phyloP scores from a whole-genome alignment of 2,329 filamentous ascomycete genomes.

The Paecilomyces dactylethromorphus region DNA sequence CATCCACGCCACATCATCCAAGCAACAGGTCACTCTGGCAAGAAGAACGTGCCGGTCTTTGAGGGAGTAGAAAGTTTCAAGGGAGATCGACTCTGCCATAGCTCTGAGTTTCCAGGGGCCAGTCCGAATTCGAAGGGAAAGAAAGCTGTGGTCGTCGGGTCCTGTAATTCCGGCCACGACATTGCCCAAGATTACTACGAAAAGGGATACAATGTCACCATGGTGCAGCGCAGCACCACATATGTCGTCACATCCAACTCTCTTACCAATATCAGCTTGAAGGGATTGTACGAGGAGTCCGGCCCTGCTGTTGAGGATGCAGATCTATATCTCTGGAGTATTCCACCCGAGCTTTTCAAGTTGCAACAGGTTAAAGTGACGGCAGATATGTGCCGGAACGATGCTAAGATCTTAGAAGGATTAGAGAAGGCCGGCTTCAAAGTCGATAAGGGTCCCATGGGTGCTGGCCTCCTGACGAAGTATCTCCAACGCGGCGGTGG shows the following conservation, averaged over 20 bases:
- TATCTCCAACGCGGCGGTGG: constrained; percentile 62
- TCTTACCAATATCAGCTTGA: constrained; percentile 48
- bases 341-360: constrained; percentile 57
- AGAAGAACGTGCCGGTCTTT: constrained; percentile 49
- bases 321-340: constrained; percentile 54
- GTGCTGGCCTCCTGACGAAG: constrained; percentile 53
- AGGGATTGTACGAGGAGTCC: constrained; percentile 42
- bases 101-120: constrained; percentile 53
- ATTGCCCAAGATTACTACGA: constrained; percentile 63
- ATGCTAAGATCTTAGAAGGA: constrained; percentile 31
- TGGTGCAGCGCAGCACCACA: constrained; percentile 62
- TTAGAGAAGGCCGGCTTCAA: constrained; percentile 56
- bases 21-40: constrained; percentile 62
- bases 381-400: constrained; percentile 26
- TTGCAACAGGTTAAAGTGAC: constrained; percentile 47
- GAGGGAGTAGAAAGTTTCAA: constrained; percentile 49
- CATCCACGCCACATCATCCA: constrained; percentile 60
- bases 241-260: constrained; percentile 55
- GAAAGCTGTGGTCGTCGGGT: constrained; percentile 60
- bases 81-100: constrained; percentile 56
- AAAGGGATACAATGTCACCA: constrained; percentile 60
- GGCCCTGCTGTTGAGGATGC: constrained; percentile 58
- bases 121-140: constrained; percentile 43
- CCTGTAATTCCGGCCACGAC: constrained; percentile 63
- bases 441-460: constrained; percentile 52